Percentiles rank a stretch among this genome's conserved stretches.
Conservation (phyloP, 2,329 filamentous ascomycete genomes). For the Hypomyces rosellus region DNA sequence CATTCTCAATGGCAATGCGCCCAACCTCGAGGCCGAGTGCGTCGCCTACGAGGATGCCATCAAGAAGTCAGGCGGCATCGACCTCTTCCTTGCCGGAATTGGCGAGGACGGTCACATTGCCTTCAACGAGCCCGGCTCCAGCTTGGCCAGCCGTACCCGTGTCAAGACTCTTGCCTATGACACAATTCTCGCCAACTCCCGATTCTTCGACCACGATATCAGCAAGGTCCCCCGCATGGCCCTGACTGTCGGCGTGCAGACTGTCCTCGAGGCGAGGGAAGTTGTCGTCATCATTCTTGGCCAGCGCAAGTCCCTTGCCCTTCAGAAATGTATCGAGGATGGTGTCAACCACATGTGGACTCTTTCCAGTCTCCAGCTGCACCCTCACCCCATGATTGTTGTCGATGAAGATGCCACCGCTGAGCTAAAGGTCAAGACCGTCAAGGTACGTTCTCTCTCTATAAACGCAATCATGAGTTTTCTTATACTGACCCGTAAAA, state of each 20-base stretch:
- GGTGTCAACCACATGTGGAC: constrained; percentile 91
- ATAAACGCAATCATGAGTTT: background rate
- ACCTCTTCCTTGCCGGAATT: constrained; percentile 79
- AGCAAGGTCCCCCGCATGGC: constrained; percentile 73
- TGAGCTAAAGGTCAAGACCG: constrained; percentile 67
- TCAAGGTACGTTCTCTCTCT: constrained; percentile 40
- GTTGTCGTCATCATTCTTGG: constrained; percentile 79
- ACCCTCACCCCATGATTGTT: constrained; percentile 75
- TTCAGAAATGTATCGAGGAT: constrained; percentile 75
- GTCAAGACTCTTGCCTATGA: constrained; percentile 86
- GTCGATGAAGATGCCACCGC: constrained; percentile 75
- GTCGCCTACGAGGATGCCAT: constrained; percentile 75
- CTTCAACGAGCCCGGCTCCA: constrained; percentile 85
- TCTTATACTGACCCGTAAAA: constrained; percentile 2
- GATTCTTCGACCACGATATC: constrained; percentile 74
- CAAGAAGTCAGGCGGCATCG: constrained; percentile 67
- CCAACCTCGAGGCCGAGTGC: constrained; percentile 70
- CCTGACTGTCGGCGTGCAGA: constrained; percentile 78
- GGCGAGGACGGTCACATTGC: constrained; percentile 84
- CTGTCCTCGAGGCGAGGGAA: constrained; percentile 73
- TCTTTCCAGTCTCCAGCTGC: constrained; percentile 71
- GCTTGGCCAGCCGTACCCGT: constrained; percentile 67
- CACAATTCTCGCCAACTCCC: constrained; percentile 77
- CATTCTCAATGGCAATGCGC: constrained; percentile 75
- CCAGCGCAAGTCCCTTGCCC: constrained; percentile 70